Evolutionary conservation across 139 green algal species (phyloP), one percentile per base, ranked within the genome.

Genomic region (Micractinium sp.): DNA sequence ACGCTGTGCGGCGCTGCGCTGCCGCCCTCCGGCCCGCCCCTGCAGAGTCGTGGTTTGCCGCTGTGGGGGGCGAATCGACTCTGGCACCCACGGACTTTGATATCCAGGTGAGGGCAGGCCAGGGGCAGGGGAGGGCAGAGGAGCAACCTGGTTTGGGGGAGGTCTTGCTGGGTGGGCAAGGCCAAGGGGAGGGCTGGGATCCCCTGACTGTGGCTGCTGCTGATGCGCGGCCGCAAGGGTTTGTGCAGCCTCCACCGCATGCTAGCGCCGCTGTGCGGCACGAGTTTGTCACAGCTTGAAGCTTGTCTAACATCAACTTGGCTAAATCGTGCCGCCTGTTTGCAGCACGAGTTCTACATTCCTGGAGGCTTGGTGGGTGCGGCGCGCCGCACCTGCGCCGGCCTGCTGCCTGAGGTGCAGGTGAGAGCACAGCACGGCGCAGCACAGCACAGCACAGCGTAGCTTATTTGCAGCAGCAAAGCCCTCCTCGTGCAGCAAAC

Each of bases 331-430:
- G n/a, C n/a, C n/a, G n/a, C n/a, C n/a, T 22, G 15, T 74, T 0
- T 71, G 81, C 81, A 85, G 47, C 80, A 73, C 36, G 77, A 73
- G 3, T 85, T 56, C 56, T 86, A 76, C 36, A 19, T 86, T 22
- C 81, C 81, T 31, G 60, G 22, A 18, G 81, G 81, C 7, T 3
- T 86, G 16, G 27, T 76, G 33, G 81, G 81, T 35, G 23, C 60
- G 15, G 81, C 53, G 27, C 33, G 60, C 33, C 81, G 81, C 60
- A 7, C 36, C 13, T 86, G 81, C 60, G 22, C 9, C 0, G 2
- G 27, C 66, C 18, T 66, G 36, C 13, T 63, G 9, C 47, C 47
- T 0, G 53, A 39, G 31, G 20, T 29, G 4, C 31, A n/a, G 80
- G 80, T 71, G 80, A 31, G 47, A 2, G 13, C 14, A 29, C 29